Base-by-base conservation (phyloP, 106 monocot species). In the Apostasia ramifera region DNA sequence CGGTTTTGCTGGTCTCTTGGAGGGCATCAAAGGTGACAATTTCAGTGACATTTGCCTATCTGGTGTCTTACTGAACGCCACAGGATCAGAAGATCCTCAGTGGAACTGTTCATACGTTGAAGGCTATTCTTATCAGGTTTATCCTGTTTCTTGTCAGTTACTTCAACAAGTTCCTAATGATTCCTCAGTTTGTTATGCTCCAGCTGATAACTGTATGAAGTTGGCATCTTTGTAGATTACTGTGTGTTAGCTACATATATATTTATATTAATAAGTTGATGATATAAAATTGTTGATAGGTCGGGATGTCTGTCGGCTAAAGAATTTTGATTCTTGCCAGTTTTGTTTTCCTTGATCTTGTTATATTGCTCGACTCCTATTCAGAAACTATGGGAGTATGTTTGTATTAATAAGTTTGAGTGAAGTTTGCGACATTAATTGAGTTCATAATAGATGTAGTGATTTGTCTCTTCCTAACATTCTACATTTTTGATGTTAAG, bases 71-170 rank as follows among this genome's bases (percentile, higher is more conserved):
- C 75, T 85, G 5, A 71, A 66, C 48, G 85, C 88, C 39, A 71
- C 66, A 37, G 67, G 75, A 6, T 61, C 62, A 11, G 62, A 73
- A 8, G 61, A 58, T 40, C 56, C 59, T 73, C 79, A 86, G 41
- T 91, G 91, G 91, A 86, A 77, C 44, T 91, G 91, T 58, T 81
- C 84, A 3, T 40, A 74, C 40, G 73, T 91, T 3, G 40, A 83
- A 59, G 91, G 91, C 8, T 91, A 84, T 65, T 81, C 86, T 0
- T 73, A 79, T 60, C 53, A 77, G 75, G 86, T 90, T n/a, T 70
- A 63, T 8, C 91, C 89, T 5, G 75, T 81, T 7, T 75, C 71
- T 8, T 89, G 89, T 59, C 78, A 89, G 55, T 63, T 66, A 15
- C 81, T 88, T 8, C 71, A 69, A 73, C 55, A 61, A 58, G 56